Evolutionary conservation across 805 yeast genomes (phyloP), one percentile per base, ranked within the genome.

Genomic region (Monosporozyma aerobia): DNA sequence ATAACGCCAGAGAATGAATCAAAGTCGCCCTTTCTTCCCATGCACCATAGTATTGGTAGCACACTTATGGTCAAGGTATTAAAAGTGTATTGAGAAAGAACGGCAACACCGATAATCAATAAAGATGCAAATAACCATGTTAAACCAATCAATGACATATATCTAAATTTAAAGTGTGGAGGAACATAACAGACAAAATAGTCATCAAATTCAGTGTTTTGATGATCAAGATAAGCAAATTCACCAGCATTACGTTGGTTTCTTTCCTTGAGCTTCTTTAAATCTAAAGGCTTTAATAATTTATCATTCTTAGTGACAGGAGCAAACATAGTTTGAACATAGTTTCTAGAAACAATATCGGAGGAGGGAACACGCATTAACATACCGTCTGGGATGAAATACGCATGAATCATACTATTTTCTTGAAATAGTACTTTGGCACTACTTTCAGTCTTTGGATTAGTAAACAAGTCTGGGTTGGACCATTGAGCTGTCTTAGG

Each of bases 171-270:
- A 67, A 92, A 87, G 49, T 76, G 59, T 1, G 96, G 95, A 4
- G 99, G 98, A 46, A 88, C 75, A 69, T 90, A 95, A 2, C 90
- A 97, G 30, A 90, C 79, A 2, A 79, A 75, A 67, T 90, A 89
- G 1, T 69, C 67, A 53, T 73, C 71, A 29, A 73, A 69, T 27
- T 69, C 69, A 0, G 72, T 65, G 13, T 71, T 70, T 50, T 72
- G 74, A 22, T 70, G 74, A 41, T 72, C 76, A n/a, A 72, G 61
- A 16, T 71, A 72, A 14, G 73, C 74, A 44, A 71, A 77, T 43
- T 76, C 79, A 29, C 75, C 71, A 5, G 72, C 73, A 33, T 67
- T 66, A 22, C 70, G 74, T 41, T 64, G 57, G 23, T 65, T 59
- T n/a, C 63, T 56, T 48, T 69, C 71, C 25, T 70, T 66, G 5